Percentiles rank a stretch among this genome's conserved stretches.
Evolutionary conservation across 257 asterid genomes (phyloP).

Genomic region (Nicotiana attenuata): DNA sequence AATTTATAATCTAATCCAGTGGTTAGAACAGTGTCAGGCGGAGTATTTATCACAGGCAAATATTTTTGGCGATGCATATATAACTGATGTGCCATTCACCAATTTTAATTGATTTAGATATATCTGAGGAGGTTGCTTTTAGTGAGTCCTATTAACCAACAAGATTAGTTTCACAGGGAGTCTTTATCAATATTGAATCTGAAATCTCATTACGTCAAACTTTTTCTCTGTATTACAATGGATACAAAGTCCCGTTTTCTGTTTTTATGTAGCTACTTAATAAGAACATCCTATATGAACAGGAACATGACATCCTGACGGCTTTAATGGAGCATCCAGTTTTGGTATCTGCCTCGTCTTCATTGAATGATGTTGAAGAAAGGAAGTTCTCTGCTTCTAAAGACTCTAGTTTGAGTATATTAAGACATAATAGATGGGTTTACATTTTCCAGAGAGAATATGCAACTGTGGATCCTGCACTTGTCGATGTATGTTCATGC

Average conservation of each 20-base stretch:
- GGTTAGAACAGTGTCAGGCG: neutral
- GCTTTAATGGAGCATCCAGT: slow-evolving; percentile 73
- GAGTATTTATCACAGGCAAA: neutral
- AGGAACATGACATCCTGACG: slow-evolving; percentile 51
- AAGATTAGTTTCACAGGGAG: neutral
- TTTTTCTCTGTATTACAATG: neutral
- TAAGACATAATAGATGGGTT: slow-evolving; percentile 45
- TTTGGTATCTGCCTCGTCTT: slow-evolving; percentile 54
- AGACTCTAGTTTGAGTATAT: slow-evolving; percentile 25
- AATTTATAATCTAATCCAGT: neutral
- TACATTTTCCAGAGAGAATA: slow-evolving; percentile 86
- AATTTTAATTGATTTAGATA: neutral
- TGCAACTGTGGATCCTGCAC: slow-evolving; percentile 81
- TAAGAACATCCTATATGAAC: slow-evolving; percentile 13
- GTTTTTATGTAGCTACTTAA: neutral
- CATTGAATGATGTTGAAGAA: slow-evolving; percentile 45
- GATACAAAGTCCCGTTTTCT: neutral
- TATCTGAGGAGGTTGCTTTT: neutral
- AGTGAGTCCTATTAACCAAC: neutral
- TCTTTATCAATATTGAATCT: neutral
- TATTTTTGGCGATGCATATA: neutral
- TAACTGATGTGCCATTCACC: neutral
- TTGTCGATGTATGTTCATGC: slow-evolving; percentile 56
- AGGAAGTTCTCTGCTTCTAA: slow-evolving; percentile 48
- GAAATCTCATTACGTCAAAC: neutral